phyloP scores from a whole-genome alignment of 257 asterid species.

The Rhazya stricta region DNA sequence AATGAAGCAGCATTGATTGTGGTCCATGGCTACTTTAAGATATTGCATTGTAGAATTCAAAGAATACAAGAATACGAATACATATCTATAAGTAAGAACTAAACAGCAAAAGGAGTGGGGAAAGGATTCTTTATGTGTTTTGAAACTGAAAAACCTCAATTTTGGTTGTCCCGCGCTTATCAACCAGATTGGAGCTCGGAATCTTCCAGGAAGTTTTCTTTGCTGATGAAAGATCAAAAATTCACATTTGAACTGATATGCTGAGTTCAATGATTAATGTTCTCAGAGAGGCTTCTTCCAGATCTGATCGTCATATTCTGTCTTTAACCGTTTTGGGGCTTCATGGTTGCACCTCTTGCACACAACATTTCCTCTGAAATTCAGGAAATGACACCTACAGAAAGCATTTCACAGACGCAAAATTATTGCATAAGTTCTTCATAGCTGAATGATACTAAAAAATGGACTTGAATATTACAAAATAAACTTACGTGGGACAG shows the following conservation, averaged over 20 bases:
- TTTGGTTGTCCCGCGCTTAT: neutral
- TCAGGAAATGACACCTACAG: slow-evolving; percentile 67
- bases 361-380: slow-evolving; percentile 45
- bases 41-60: neutral
- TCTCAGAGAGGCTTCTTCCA: slow-evolving; percentile 56
- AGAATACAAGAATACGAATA: neutral
- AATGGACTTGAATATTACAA: slow-evolving; percentile 10
- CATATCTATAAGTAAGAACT: neutral
- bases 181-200: neutral
- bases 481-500: slow-evolving; percentile 62
- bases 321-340: slow-evolving; percentile 32
- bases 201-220: neutral
- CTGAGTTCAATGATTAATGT: neutral
- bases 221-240: neutral
- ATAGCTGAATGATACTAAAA: slow-evolving; percentile 2
- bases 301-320: slow-evolving; percentile 23
- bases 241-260: neutral
- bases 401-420: neutral
- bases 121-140: neutral
- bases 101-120: neutral
- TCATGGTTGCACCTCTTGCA: slow-evolving; percentile 65
- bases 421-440: neutral
- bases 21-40: neutral
- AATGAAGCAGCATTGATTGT: neutral
- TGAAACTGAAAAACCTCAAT: neutral